Percentiles rank a stretch among this genome's conserved stretches.
These are phyloP conservation scores for Triticum monococcum DNA, from an alignment of 176 grass and related monocot genomes.

Conservation along the genomic window DNA sequence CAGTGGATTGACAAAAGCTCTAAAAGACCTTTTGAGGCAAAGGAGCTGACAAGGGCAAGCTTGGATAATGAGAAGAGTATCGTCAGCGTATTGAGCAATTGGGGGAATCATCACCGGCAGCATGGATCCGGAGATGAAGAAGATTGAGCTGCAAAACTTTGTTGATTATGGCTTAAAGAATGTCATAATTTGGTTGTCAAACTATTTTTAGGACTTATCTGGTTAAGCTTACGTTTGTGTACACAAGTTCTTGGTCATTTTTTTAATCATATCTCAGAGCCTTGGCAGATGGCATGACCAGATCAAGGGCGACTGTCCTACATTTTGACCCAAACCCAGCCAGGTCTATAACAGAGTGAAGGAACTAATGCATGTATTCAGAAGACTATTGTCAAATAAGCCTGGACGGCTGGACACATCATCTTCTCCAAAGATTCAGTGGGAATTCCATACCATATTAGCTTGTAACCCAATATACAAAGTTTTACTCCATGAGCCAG, in stretches of 20 bases:
- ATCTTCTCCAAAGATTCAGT: neutral
- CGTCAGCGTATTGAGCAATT: too few relatives aligned
- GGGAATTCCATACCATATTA: neutral
- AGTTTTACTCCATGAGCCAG: neutral
- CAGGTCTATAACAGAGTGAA: neutral
- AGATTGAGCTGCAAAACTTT: too few relatives aligned
- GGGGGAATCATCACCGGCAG: too few relatives aligned
- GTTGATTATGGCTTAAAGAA: too few relatives aligned
- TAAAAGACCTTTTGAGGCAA: too few relatives aligned
- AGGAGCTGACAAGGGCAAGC: too few relatives aligned
- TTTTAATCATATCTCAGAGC: neutral
- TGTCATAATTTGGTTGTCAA: too few relatives aligned
- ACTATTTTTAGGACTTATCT: neutral
- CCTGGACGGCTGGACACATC: neutral
- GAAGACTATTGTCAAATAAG: neutral
- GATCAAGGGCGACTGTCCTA: neutral
- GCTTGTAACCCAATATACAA: neutral
- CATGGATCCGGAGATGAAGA: too few relatives aligned
- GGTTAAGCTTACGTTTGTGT: neutral
- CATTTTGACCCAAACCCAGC: neutral
- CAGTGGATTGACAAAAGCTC: too few relatives aligned
- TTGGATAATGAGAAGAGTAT: too few relatives aligned
- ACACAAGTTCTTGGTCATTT: neutral
- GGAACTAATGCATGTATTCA: neutral
- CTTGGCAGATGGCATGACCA: neutral